Percentiles rank a stretch among this genome's conserved stretches.
Conservation (phyloP, 345 rosid genomes). For the Leavenworthia alabamica region DNA sequence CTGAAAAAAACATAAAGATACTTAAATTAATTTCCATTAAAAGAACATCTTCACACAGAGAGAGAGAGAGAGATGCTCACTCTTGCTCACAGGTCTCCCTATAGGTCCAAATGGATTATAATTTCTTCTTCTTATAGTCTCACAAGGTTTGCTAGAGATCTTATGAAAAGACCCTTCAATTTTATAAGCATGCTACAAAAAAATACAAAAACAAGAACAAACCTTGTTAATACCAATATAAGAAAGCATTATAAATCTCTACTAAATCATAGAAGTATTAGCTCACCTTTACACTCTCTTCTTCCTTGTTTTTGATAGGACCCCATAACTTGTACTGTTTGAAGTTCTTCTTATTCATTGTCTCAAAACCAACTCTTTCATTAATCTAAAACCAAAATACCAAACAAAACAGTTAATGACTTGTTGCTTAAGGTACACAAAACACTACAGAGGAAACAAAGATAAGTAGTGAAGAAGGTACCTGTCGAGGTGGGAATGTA, state of each 20-base stretch:
- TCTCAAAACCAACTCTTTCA: conserved; percentile 40
- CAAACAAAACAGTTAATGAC: background rate
- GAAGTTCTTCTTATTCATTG: conserved; percentile 46
- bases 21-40: background rate
- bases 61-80: background rate
- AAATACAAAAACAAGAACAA: background rate
- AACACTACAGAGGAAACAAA: background rate
- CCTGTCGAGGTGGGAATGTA: background rate
- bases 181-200: conserved; percentile 26
- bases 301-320: conserved; percentile 27
- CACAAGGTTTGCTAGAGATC: conserved; percentile 37
- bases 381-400: conserved; percentile 19
- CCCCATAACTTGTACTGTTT: conserved; percentile 46
- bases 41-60: background rate
- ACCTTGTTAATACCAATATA: background rate
- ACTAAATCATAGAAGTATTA: background rate
- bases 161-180: conserved; percentile 48
- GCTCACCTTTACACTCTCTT: background rate
- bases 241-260: background rate
- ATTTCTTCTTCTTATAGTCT: conserved; percentile 25
- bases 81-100: conserved; percentile 6
- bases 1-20: conserved; percentile 25
- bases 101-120: conserved; percentile 33
- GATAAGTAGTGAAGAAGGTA: background rate
- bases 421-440: background rate